Conservation (phyloP, 2,329 filamentous ascomycete species). For the Penicillium sp. region DNA sequence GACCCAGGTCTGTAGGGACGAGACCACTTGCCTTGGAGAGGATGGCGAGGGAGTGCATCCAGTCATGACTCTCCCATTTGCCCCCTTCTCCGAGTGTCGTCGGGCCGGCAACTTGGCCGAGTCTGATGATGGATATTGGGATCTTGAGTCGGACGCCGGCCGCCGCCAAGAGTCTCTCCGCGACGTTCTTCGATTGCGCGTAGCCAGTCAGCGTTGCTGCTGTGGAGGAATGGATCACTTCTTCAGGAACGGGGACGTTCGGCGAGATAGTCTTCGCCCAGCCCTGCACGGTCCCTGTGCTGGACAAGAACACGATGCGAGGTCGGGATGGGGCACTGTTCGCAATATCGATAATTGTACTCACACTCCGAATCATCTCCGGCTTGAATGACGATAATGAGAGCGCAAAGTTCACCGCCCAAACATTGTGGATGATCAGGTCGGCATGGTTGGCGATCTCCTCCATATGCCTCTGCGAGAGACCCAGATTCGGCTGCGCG, state of each 20-base stretch:
- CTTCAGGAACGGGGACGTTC: conserved; percentile 11
- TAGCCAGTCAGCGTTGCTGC: conserved; percentile 9
- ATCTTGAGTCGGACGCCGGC: conserved; percentile 12
- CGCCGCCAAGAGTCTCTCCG: conserved; percentile 10
- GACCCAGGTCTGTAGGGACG: conserved; percentile 4
- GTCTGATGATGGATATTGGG: conserved; percentile 10
- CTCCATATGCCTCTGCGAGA: conserved; percentile 7
- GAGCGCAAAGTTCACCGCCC: conserved; percentile 12
- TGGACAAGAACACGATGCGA: conserved; percentile 13
- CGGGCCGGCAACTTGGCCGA: conserved; percentile 12
- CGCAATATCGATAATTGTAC: conserved; percentile 9
- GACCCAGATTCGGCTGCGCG: conserved; percentile 5
- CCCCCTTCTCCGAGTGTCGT: conserved; percentile 5
- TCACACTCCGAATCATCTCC: conserved; percentile 9
- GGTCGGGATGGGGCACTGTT: conserved; percentile 11
- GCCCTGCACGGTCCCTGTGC: conserved; percentile 2
- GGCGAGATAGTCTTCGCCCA: conserved; percentile 10
- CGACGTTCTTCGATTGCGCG: conserved; percentile 13
- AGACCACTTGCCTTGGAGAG: conserved; percentile 12
- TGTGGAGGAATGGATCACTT: conserved; percentile 8
- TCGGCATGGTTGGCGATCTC: conserved; percentile 9
- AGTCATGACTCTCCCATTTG: conserved; percentile 13
- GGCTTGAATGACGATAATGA: conserved; percentile 11
- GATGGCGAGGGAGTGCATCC: conserved; percentile 11
- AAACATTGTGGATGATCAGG: conserved; percentile 13